Conservation (phyloP, 192 early-diverging fungal genomes). For the Geranomyces variabilis region DNA sequence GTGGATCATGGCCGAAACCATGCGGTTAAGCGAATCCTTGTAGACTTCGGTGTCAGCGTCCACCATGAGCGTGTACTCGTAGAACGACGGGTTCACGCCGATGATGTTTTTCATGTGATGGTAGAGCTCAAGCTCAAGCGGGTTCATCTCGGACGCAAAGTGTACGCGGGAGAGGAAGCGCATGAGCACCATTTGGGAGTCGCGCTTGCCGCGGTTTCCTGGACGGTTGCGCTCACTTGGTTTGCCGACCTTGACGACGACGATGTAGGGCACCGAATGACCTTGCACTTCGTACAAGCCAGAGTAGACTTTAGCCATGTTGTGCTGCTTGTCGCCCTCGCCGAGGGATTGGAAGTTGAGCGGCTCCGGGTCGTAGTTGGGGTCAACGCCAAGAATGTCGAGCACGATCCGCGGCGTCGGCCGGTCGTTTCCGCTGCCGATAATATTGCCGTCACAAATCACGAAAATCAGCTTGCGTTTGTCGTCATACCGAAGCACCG, state of each 20-base stretch:
- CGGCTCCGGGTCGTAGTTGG: conserved; percentile 64
- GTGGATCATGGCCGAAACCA: conserved; percentile 64
- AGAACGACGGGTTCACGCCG: conserved; percentile 77
- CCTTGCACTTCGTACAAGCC: conserved; percentile 90
- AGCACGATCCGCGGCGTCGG: conserved; percentile 93
- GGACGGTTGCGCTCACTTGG: conserved; percentile 82
- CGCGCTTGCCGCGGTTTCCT: conserved; percentile 77
- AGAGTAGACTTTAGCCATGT: conserved; percentile 96
- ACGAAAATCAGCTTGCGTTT: conserved; percentile 87
- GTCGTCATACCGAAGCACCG: conserved; percentile 78
- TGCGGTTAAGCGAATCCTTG: conserved; percentile 54
- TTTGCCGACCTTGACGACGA: conserved; percentile 92
- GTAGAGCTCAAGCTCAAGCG: conserved; percentile 79
- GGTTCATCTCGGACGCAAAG: conserved; percentile 77
- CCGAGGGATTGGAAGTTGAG: conserved; percentile 84
- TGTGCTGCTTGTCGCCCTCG: conserved; percentile 87
- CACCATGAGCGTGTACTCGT: conserved; percentile 71
- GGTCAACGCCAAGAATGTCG: conserved; percentile 76
- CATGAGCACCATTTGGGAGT: conserved; percentile 86
- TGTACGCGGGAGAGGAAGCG: conserved; percentile 80
- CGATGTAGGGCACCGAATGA: conserved; percentile 88
- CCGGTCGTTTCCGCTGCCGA: conserved; percentile 94
- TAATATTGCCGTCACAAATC: conserved; percentile 89
- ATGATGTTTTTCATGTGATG: conserved; percentile 86
- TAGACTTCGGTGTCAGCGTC: conserved; percentile 65